Percentiles rank a stretch among this genome's conserved stretches.
Conservation (phyloP, 202 grass and related monocot species). For the Brachypodium distachyon region DNA sequence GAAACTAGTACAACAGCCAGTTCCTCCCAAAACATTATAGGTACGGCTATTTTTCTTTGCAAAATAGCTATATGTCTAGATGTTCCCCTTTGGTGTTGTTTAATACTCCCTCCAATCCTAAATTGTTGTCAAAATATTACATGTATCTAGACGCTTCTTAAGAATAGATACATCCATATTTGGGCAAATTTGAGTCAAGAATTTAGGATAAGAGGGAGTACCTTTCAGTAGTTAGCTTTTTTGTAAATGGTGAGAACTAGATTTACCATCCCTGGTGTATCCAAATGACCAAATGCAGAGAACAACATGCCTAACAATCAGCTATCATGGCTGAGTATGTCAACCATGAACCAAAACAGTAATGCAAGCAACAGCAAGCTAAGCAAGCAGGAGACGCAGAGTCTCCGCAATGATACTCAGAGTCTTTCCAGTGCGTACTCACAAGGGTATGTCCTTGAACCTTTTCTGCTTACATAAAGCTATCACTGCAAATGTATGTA, state of each 20-base stretch:
- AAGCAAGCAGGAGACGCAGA: constrained; percentile 33
- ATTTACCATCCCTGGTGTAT: background rate
- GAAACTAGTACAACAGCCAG: constrained; percentile 21
- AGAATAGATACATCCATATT: too few relatives aligned
- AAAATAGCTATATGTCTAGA: background rate
- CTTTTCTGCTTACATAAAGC: background rate
- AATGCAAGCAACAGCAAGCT: constrained; percentile 24
- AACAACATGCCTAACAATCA: constrained; percentile 23
- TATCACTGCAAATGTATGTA: background rate
- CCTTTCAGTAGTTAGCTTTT: background rate
- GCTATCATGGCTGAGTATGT: constrained; percentile 47
- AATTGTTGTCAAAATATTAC: too few relatives aligned
- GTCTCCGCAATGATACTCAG: constrained; percentile 26
- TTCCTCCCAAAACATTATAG: constrained; percentile 22
- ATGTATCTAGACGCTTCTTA: too few relatives aligned
- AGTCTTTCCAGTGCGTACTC: constrained; percentile 78
- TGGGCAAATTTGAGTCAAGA: too few relatives aligned
- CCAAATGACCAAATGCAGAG: constrained; percentile 35
- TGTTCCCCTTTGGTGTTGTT: background rate
- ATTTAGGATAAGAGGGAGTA: too few relatives aligned
- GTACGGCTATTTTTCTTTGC: background rate
- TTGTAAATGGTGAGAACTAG: background rate
- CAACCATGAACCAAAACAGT: constrained; percentile 33
- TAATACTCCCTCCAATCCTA: too few relatives aligned
- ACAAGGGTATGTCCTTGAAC: constrained; percentile 48